These are phyloP conservation scores for Mortierella sp. DNA, from an alignment of 371 early-diverging fungal genomes.

Conservation along the genomic window DNA sequence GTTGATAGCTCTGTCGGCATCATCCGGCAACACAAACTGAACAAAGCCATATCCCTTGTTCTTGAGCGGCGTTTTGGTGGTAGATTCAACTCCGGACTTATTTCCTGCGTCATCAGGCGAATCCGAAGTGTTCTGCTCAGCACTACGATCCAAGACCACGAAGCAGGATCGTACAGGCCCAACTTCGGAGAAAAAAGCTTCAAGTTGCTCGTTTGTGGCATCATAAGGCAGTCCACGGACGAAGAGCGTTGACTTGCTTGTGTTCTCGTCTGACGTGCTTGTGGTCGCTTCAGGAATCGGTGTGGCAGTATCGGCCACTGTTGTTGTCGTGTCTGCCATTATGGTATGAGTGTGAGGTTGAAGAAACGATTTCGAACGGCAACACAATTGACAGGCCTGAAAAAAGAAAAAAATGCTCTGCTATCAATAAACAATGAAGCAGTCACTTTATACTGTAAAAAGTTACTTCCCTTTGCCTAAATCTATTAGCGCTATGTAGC, in stretches of 20 bases:
- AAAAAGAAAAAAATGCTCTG: too few relatives aligned
- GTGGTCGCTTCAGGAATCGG: conserved; percentile 11
- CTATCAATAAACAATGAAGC: too few relatives aligned
- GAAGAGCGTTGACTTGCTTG: conserved; percentile 76
- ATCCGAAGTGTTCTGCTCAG: conserved; percentile 50
- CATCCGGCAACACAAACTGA: conserved; percentile 87
- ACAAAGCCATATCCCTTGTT: conserved; percentile 94
- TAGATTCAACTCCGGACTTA: conserved; percentile 37
- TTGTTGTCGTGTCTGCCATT: conserved; percentile 37
- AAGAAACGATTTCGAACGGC: conserved; percentile 1
- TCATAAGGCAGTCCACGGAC: conserved; percentile 86
- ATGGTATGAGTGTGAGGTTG: neutral
- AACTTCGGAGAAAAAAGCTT: conserved; percentile 87
- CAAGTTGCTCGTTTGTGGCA: conserved; percentile 81
- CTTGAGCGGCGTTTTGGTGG: conserved; percentile 34
- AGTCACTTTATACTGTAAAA: too few relatives aligned
- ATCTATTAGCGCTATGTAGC: too few relatives aligned
- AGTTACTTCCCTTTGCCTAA: too few relatives aligned
- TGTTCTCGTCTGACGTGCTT: conserved; percentile 24
- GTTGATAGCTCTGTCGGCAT: conserved; percentile 83
- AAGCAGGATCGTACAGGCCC: conserved; percentile 93
- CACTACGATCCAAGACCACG: conserved; percentile 72
- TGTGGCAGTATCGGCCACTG: conserved; percentile 16
- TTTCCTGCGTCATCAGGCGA: conserved; percentile 33
- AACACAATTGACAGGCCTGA: neutral